Evolutionary conservation across 768 basidiomycete genomes (phyloP).

Genomic region (Tricholoma flavovirens): DNA sequence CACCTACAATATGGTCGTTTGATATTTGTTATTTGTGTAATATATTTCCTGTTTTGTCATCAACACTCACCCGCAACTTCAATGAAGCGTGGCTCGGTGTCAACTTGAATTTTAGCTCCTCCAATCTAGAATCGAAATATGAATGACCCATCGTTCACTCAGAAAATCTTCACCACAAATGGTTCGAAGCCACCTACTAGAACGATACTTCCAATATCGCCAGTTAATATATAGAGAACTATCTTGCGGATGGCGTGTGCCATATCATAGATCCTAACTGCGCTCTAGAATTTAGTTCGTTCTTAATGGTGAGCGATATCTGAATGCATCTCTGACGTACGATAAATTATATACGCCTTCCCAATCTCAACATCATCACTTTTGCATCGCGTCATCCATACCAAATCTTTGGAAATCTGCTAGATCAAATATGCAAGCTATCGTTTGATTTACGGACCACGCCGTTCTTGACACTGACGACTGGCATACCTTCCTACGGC

Average conservation of each 20-base stretch:
- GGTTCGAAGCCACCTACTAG: too few relatives aligned
- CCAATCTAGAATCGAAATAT: too few relatives aligned
- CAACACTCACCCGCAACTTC: too few relatives aligned
- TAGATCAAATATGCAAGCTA: slow-evolving; percentile 6
- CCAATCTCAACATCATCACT: slow-evolving; percentile 15
- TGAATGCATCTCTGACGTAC: slow-evolving; percentile 12
- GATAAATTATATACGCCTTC: slow-evolving; percentile 5
- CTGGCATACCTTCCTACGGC: slow-evolving; percentile 10
- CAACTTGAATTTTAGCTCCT: too few relatives aligned
- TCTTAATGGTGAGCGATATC: too few relatives aligned
- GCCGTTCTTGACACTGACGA: not conserved
- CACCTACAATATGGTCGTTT: too few relatives aligned
- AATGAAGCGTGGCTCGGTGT: too few relatives aligned
- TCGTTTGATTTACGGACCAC: slow-evolving; percentile 1
- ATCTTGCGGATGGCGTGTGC: not conserved
- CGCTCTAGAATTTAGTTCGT: too few relatives aligned
- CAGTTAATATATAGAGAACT: not conserved
- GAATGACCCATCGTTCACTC: too few relatives aligned
- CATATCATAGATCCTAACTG: not conserved
- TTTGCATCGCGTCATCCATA: slow-evolving; percentile 6
- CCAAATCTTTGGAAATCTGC: slow-evolving; percentile 1
- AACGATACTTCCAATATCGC: not conserved
- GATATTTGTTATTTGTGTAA: too few relatives aligned
- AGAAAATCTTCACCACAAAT: too few relatives aligned
- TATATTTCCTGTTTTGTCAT: too few relatives aligned